Conservation (phyloP, 257 asterid genomes). For the Ligustrum vulgare region DNA sequence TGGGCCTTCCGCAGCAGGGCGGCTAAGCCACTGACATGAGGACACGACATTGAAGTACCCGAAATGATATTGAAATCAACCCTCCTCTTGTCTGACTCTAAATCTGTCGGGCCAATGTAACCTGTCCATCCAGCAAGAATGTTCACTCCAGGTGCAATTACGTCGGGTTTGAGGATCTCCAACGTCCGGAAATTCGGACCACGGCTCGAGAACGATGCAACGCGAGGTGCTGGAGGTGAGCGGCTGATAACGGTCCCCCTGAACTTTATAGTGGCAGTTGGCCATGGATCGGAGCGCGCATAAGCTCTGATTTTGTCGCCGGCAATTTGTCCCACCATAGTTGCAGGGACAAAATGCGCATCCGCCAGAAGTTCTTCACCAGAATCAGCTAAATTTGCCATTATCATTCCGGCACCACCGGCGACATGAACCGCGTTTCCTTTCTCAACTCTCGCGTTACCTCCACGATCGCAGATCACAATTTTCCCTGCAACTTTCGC, state of each 20-base stretch:
- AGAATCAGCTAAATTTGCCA: constrained; percentile 75
- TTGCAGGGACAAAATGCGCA: constrained; percentile 83
- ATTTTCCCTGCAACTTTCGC: constrained; percentile 73
- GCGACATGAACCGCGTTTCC: constrained; percentile 90
- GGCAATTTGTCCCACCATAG: constrained; percentile 79
- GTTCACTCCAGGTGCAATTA: constrained; percentile 88
- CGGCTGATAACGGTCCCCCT: constrained; percentile 72
- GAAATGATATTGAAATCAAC: constrained; percentile 87
- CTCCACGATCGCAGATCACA: constrained; percentile 91
- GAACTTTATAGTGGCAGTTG: constrained; percentile 71
- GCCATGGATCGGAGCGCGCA: constrained; percentile 55
- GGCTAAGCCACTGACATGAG: constrained; percentile 92
- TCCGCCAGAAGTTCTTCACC: constrained; percentile 94
- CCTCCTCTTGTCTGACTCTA: constrained; percentile 64
- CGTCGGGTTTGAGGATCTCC: constrained; percentile 91
- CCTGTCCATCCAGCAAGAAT: constrained; percentile 97
- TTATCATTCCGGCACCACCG: constrained; percentile 82
- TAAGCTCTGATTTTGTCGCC: constrained; percentile 72
- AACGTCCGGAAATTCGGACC: constrained; percentile 83
- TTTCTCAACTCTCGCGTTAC: constrained; percentile 85
- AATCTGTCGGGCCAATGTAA: constrained; percentile 57
- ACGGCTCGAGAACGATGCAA: constrained; percentile 91
- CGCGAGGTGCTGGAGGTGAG: constrained; percentile 78
- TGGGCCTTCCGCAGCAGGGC: constrained; percentile 70
- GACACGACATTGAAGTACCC: constrained; percentile 96